Percentiles rank a stretch among this genome's conserved stretches.
phyloP scores from a whole-genome alignment of 352 stramenopile species.

The Globisporangium viniferum region DNA sequence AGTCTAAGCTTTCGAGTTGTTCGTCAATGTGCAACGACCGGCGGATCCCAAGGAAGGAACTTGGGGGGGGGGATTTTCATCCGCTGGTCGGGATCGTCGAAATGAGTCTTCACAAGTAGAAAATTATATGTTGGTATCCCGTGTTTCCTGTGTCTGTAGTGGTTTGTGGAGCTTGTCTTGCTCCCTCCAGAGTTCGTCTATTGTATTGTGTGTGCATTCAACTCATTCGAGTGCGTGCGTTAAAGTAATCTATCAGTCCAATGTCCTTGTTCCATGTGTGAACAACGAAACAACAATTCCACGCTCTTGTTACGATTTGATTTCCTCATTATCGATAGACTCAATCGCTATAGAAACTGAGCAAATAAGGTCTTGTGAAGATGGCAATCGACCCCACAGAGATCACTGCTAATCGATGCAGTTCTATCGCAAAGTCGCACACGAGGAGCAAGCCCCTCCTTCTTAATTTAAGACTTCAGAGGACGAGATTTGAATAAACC shows the following conservation, averaged over 20 bases:
- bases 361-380: background rate
- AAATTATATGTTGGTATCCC: background rate
- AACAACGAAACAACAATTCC: background rate
- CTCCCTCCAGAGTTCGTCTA: background rate
- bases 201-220: background rate
- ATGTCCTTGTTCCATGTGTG: background rate
- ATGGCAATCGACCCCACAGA: background rate
- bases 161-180: background rate
- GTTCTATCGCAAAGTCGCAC: background rate
- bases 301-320: background rate
- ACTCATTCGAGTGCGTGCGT: background rate
- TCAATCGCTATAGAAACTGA: background rate
- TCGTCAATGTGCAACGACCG: background rate
- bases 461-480: background rate
- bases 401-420: background rate
- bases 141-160: background rate
- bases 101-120: background rate
- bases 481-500: background rate
- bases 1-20: slow-evolving; percentile 8
- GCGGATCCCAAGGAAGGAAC: slow-evolving; percentile 3
- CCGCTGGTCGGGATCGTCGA: background rate
- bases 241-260: slow-evolving; percentile 6
- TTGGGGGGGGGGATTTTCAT: background rate
- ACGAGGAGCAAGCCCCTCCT: background rate
- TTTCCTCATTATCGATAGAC: background rate